Evolutionary conservation across 768 basidiomycete species (phyloP).

Genomic region (Rhizopogon vinicolor): DNA sequence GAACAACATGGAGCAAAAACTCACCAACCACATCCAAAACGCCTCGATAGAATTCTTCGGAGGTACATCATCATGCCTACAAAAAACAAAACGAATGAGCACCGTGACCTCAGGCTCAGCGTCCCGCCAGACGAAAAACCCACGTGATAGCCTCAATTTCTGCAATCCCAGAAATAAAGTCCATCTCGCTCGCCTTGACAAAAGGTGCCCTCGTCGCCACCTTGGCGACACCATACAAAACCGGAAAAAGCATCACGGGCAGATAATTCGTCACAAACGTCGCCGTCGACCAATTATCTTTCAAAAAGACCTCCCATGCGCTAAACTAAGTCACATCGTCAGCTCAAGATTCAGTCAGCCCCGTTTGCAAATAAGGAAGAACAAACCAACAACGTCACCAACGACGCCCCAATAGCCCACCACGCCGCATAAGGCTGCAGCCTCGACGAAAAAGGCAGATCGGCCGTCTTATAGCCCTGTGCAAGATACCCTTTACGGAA

Average conservation of each 20-base stretch:
- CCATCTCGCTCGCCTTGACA: conserved; percentile 17
- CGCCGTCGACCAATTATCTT: conserved; percentile 31
- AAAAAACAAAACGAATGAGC: background rate
- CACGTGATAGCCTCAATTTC: conserved; percentile 27
- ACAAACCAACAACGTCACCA: conserved; percentile 32
- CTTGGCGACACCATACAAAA: conserved; percentile 34
- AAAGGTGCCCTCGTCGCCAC: conserved; percentile 6
- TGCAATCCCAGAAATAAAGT: conserved; percentile 17
- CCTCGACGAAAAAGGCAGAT: conserved; percentile 39
- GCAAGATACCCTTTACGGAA: conserved; percentile 42
- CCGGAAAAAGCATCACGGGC: conserved; percentile 40
- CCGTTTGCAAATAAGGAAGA: too few relatives aligned
- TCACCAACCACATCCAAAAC: conserved; percentile 25
- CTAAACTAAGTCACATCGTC: conserved; percentile 24
- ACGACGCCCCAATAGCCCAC: conserved; percentile 27
- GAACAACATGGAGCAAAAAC: conserved; percentile 1
- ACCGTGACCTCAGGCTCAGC: background rate
- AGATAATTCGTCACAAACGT: conserved; percentile 40
- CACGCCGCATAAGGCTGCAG: conserved; percentile 40
- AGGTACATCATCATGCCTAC: conserved; percentile 21
- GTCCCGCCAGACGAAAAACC: conserved; percentile 2
- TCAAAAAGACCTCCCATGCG: conserved; percentile 38
- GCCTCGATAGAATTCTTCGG: conserved; percentile 22
- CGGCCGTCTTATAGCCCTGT: conserved; percentile 44
- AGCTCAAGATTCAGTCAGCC: background rate